Base-by-base conservation (phyloP, 2,329 filamentous ascomycete genomes). In the Pyrenophora seminiperda region DNA sequence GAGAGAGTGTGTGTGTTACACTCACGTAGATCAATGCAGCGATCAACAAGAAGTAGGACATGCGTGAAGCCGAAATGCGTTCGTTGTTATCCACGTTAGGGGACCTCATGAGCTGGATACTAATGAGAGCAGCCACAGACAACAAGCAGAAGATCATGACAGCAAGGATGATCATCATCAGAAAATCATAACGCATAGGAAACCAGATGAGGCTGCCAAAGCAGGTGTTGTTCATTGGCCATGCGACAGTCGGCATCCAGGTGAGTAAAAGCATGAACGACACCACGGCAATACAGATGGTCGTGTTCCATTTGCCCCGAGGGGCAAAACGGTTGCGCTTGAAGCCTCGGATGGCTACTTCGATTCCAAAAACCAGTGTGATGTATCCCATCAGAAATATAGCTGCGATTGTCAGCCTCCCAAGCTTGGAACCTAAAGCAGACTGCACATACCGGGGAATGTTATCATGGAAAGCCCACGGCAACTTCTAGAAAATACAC, bases 131-230 rank as follows among this genome's bases (percentile, higher is more conserved):
- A n/a, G 77, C 77, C 56, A 81, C 77, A 10, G 79, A 55, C 11
- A 83, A 63, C 43, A 88, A 72, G 18, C 79, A 65, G 29, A 76
- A 67, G n/a, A 79, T 73, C 34, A 86, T 76, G 15, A 76, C 65
- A 17, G 79, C 69, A 9, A 88, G 66, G 1, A 87, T 64, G 7
- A 76, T 76, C 47, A 89, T 81, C 49, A 79, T 81, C 4, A 81
- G 78, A 11, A 79, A 66, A n/a, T 83, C 79, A 72, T 84, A 89
- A 58, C 76, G 78, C 47, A 81, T 77, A 33, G 88, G 75, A 54
- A 87, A 87, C 83, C 83, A 89, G 58, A 88, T 83, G 6, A 90
- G 76, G 5, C 83, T 85, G 18, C 84, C 84, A 60, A 88, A 85
- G 72, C 87, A 90, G 43, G 80, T 78, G 56, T 85, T 80, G 5